Conservation (phyloP, 2,329 filamentous ascomycete genomes). For the Sarocladium strictum region DNA sequence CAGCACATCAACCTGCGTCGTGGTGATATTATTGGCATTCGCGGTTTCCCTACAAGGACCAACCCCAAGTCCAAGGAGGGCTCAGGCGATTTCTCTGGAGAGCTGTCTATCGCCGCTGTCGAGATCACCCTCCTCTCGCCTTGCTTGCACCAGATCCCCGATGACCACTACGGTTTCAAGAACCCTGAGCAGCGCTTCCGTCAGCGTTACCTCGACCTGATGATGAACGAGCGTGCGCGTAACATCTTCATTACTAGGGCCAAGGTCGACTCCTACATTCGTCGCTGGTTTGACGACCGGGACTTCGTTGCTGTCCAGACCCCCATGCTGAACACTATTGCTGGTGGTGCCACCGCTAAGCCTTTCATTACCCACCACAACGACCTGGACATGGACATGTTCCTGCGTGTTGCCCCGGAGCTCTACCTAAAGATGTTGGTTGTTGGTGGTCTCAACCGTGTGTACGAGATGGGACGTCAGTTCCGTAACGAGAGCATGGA, state of each 20-base stretch:
- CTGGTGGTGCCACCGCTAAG: constrained; percentile 87
- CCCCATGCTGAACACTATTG: constrained; percentile 94
- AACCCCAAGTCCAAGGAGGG: constrained; percentile 84
- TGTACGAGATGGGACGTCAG: constrained; percentile 92
- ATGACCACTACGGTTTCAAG: constrained; percentile 91
- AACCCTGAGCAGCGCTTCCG: constrained; percentile 91
- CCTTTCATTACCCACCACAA: constrained; percentile 97
- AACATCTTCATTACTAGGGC: constrained; percentile 79
- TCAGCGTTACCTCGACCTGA: constrained; percentile 89
- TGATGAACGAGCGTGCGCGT: constrained; percentile 88
- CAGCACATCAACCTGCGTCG: constrained; percentile 86
- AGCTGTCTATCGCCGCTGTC: constrained; percentile 87
- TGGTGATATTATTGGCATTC: constrained; percentile 79
- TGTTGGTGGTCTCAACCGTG: constrained; percentile 87
- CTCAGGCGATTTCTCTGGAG: constrained; percentile 60
- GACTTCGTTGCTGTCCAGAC: constrained; percentile 95
- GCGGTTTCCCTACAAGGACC: constrained; percentile 48
- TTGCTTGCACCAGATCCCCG: constrained; percentile 72
- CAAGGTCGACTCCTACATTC: constrained; percentile 84
- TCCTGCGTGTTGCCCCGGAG: constrained; percentile 91
- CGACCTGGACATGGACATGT: constrained; percentile 90
- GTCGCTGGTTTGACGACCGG: constrained; percentile 78
- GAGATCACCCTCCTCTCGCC: constrained; percentile 83
- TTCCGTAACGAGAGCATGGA: constrained; percentile 81
- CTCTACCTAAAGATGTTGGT: constrained; percentile 95